Evolutionary conservation across 2,329 filamentous ascomycete genomes (phyloP).

Genomic region (Trichoderma brevicompactum): DNA sequence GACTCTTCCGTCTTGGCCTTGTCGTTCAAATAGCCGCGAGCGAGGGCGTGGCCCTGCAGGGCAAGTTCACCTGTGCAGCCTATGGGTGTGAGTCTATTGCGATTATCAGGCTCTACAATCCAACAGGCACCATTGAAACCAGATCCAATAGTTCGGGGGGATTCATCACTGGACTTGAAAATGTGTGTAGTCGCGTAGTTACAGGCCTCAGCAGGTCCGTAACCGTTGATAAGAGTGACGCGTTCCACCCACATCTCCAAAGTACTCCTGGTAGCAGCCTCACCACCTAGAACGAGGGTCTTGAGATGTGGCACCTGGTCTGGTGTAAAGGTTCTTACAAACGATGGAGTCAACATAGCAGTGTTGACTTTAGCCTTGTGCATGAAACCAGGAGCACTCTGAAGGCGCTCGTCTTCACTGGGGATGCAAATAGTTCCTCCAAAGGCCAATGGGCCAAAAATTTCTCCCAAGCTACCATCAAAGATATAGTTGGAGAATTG

Average conservation of each 20-base stretch:
- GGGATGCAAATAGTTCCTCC: constrained; percentile 28
- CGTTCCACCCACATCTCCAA: constrained; percentile 30
- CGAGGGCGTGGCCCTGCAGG: constrained; percentile 50
- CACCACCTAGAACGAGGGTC: constrained; percentile 27
- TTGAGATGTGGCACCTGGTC: constrained; percentile 24
- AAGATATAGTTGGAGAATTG: constrained; percentile 28
- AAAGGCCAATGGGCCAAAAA: constrained; percentile 15
- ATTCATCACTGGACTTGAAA: neutral
- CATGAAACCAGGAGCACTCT: constrained; percentile 15
- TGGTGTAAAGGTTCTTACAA: constrained; percentile 20
- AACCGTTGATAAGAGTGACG: constrained; percentile 46
- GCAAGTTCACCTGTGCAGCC: constrained; percentile 41
- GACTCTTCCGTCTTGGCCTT: constrained; percentile 46
- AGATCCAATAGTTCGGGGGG: constrained; percentile 25
- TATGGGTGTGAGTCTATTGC: constrained; percentile 32
- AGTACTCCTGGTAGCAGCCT: constrained; percentile 10
- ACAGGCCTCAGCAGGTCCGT: constrained; percentile 49
- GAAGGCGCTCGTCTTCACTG: constrained; percentile 19
- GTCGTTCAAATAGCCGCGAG: constrained; percentile 53
- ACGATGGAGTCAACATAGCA: constrained; percentile 23
- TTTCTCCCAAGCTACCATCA: constrained; percentile 26
- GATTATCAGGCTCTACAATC: constrained; percentile 34
- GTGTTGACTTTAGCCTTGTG: constrained; percentile 18
- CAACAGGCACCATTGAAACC: constrained; percentile 30
- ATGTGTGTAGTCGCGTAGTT: constrained; percentile 33